phyloP scores from a whole-genome alignment of 495 filamentous ascomycete species.

The Thozetella sp. region DNA sequence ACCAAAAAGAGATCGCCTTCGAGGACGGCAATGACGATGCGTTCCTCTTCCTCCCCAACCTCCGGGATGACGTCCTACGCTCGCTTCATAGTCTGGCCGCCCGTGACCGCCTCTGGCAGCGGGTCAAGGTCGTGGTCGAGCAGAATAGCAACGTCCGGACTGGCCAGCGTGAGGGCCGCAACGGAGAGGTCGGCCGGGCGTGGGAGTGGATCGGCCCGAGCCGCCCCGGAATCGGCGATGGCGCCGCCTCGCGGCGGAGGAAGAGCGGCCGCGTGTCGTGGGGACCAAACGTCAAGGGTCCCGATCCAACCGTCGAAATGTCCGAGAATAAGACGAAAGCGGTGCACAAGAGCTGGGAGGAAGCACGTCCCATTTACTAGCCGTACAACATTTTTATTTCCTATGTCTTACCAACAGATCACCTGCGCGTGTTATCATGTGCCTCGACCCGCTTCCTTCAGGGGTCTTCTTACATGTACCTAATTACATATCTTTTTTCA shows the following conservation, averaged over 20 bases:
- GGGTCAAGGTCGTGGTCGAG: constrained; percentile 83
- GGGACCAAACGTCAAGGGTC: constrained; percentile 31
- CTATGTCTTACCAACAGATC: neutral
- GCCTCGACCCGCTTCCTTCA: neutral
- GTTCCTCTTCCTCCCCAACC: constrained; percentile 82
- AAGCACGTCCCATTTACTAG: constrained; percentile 68
- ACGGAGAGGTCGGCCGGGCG: constrained; percentile 82
- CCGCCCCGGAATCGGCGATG: constrained; percentile 40
- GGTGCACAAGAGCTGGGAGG: constrained; percentile 40
- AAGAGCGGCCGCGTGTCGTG: constrained; percentile 55
- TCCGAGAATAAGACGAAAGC: constrained; percentile 9
- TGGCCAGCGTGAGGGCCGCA: constrained; percentile 76
- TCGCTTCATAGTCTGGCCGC: constrained; percentile 74
- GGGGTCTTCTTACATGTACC: neutral
- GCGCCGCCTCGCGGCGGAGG: constrained; percentile 43
- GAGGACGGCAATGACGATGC: constrained; percentile 68
- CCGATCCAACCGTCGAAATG: constrained; percentile 9
- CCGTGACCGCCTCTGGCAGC: constrained; percentile 78
- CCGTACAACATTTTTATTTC: no score
- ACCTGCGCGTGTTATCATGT: neutral
- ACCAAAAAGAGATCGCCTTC: constrained; percentile 75
- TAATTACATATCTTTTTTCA: neutral
- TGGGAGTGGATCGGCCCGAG: constrained; percentile 95
- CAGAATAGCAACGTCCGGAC: constrained; percentile 90
- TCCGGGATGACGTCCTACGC: constrained; percentile 88